phyloP scores from a whole-genome alignment of 441 rosid genomes.

The Aleurites moluccanus region DNA sequence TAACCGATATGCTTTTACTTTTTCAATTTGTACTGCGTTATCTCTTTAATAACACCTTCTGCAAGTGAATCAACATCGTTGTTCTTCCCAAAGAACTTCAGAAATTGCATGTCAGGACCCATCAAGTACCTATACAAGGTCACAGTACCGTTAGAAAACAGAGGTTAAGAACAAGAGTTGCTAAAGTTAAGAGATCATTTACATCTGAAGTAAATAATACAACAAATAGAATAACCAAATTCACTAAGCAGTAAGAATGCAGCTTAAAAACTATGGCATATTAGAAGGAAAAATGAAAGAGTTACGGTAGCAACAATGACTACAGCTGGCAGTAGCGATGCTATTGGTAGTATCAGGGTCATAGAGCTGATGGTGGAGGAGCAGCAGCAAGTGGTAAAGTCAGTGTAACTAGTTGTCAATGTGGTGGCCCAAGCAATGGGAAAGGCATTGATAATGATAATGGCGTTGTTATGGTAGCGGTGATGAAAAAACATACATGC shows the following conservation, averaged over 20 bases:
- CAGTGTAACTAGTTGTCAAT: too few relatives aligned
- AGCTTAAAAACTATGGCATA: background rate
- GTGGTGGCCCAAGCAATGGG: too few relatives aligned
- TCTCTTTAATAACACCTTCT: constrained; percentile 66
- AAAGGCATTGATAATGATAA: too few relatives aligned
- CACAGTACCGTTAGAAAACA: background rate
- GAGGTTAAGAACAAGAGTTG: background rate
- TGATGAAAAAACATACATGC: background rate
- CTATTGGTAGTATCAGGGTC: background rate
- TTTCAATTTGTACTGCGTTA: constrained; percentile 42
- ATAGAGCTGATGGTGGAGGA: background rate
- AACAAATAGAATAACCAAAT: background rate
- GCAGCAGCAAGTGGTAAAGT: background rate
- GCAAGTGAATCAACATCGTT: constrained; percentile 66
- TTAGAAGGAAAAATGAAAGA: background rate
- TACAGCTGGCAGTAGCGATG: background rate
- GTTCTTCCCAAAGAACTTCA: constrained; percentile 93
- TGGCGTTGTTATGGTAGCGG: too few relatives aligned
- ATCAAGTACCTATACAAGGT: constrained; percentile 72
- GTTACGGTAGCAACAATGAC: background rate
- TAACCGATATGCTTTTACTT: constrained; percentile 28
- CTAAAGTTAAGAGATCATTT: background rate
- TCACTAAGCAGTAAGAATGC: background rate
- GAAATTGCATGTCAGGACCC: constrained; percentile 85
- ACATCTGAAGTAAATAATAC: background rate